phyloP scores from a whole-genome alignment of 306 rosid genomes.

The Notholithocarpus densiflorus region DNA sequence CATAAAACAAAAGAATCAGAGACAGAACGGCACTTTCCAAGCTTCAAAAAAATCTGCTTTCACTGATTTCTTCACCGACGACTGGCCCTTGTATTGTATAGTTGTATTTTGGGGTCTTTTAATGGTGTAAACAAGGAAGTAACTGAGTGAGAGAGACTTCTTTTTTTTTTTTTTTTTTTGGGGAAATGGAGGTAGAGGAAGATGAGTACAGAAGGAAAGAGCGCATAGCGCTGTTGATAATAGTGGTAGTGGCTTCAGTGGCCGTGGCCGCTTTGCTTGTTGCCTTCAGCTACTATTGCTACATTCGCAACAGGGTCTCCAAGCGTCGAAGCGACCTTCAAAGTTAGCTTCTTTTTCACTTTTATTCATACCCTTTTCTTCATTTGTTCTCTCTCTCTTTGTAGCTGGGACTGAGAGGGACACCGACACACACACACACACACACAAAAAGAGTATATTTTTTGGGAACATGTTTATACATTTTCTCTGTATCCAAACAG shows the following conservation, averaged over 20 bases:
- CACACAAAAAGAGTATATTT: too few relatives aligned
- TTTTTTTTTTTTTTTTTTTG: background rate
- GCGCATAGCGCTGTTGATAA: conserved; percentile 44
- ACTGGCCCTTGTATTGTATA: background rate
- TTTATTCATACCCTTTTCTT: background rate
- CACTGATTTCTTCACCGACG: background rate
- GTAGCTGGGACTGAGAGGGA: background rate
- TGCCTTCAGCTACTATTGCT: conserved; percentile 84
- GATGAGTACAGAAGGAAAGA: conserved; percentile 52
- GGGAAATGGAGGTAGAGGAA: conserved; percentile 57
- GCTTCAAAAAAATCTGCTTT: conserved; percentile 14
- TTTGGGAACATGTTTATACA: background rate
- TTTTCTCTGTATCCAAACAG: background rate
- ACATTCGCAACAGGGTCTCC: conserved; percentile 70
- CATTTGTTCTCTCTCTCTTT: background rate
- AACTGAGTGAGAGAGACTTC: too few relatives aligned
- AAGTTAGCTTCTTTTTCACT: conserved; percentile 35
- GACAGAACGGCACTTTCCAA: conserved; percentile 22
- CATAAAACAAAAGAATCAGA: conserved; percentile 16
- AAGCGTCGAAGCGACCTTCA: conserved; percentile 46
- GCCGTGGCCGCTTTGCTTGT: conserved; percentile 67
- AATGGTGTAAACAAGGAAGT: background rate
- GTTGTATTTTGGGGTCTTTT: conserved; percentile 9
- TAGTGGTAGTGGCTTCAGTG: conserved; percentile 66
- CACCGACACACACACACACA: too few relatives aligned